These are phyloP conservation scores for Phytophthora ramorum DNA, from an alignment of 352 stramenopile genomes.

Conservation along the genomic window DNA sequence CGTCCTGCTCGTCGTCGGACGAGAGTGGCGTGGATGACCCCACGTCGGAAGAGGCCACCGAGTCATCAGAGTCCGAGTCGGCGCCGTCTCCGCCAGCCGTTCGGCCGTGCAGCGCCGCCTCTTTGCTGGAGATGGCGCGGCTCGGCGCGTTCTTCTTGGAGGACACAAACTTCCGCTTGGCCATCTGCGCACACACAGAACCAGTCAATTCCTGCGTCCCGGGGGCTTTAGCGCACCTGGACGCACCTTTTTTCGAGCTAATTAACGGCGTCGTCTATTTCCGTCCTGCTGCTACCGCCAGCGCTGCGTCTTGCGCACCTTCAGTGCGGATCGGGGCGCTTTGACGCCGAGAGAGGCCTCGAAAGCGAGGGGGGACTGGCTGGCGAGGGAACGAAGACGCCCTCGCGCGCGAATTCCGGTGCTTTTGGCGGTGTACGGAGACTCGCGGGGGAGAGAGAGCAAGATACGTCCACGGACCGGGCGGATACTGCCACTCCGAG, in stretches of 20 bases:
- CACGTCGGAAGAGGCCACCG: conserved; percentile 44
- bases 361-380: conserved; percentile 19
- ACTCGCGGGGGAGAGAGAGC: not conserved
- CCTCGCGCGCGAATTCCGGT: not conserved
- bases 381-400: conserved; percentile 24
- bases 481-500: not conserved
- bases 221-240: not conserved
- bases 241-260: conserved; percentile 37
- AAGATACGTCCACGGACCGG: not conserved
- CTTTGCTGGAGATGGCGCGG: conserved; percentile 83
- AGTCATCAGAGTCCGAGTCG: conserved; percentile 38
- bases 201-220: conserved; percentile 8
- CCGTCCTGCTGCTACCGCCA: conserved; percentile 3
- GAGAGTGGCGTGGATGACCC: conserved; percentile 47
- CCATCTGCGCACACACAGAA: conserved; percentile 49
- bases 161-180: conserved; percentile 86
- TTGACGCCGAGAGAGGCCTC: conserved; percentile 2
- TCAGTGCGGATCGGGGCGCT: conserved; percentile 7
- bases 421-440: not conserved
- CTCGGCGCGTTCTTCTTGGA: conserved; percentile 90
- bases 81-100: conserved; percentile 25
- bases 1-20: conserved; percentile 45
- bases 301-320: conserved; percentile 7
- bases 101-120: conserved; percentile 73
- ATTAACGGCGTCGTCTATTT: conserved; percentile 35